Evolutionary conservation across 352 stramenopile species (phyloP).

Genomic region (Thalassiosira oceanica): DNA sequence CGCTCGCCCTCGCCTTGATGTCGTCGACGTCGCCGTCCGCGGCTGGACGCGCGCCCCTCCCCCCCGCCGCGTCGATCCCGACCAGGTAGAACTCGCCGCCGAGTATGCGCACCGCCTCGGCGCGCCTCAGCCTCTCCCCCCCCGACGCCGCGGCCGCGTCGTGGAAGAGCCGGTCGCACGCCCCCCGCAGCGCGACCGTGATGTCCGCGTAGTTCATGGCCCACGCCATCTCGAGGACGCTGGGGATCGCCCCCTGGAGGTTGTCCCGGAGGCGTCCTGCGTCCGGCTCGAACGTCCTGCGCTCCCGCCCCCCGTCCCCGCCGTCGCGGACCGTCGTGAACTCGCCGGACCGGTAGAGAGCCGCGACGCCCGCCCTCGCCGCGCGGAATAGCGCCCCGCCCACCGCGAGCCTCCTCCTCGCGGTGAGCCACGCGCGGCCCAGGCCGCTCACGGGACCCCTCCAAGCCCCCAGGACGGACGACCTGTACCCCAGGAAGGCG

Average conservation of each 20-base stretch:
- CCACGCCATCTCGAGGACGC: constrained; percentile 77
- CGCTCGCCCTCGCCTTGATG: constrained; percentile 74
- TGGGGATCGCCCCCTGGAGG: constrained; percentile 72
- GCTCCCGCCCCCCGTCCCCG: constrained; percentile 7
- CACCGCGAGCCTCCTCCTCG: constrained; percentile 55
- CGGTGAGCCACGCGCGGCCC: constrained; percentile 57
- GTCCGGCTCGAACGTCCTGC: constrained; percentile 46
- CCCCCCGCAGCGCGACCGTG: constrained; percentile 68
- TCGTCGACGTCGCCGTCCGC: constrained; percentile 59
- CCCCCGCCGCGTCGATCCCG: constrained; percentile 39
- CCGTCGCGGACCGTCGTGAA: constrained; percentile 14
- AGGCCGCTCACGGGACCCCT: constrained; percentile 70
- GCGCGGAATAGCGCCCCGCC: constrained; percentile 64
- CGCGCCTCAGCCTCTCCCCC: constrained; percentile 55
- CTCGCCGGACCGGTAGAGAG: constrained; percentile 50
- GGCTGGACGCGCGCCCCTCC: no score
- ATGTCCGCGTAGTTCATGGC: constrained; percentile 81
- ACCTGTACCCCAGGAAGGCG: constrained; percentile 75
- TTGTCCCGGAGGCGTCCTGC: constrained; percentile 64
- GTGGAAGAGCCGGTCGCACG: constrained; percentile 76
- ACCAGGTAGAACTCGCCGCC: constrained; percentile 70
- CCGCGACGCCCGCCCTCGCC: constrained; percentile 59
- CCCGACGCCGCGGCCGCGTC: constrained; percentile 59
- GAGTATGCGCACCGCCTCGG: constrained; percentile 63
- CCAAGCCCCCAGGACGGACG: constrained; percentile 57